phyloP scores from a whole-genome alignment of 2,329 filamentous ascomycete genomes.

The Talaromyces sp. region DNA sequence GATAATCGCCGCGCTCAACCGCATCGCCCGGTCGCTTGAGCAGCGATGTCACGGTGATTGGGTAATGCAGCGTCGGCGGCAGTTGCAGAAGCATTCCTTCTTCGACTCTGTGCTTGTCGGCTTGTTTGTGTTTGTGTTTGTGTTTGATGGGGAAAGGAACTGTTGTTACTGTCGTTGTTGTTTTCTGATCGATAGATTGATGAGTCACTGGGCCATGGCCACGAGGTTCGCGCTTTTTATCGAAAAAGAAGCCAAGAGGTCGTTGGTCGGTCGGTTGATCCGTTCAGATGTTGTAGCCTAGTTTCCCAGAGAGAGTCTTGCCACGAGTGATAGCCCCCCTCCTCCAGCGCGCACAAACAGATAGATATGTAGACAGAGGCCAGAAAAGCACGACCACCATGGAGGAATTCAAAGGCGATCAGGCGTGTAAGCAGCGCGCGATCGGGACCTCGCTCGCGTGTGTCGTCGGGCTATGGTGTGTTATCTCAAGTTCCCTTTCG shows the following conservation, averaged over 20 bases:
- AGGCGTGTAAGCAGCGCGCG: neutral
- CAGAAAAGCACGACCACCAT: neutral
- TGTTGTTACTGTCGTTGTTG: too few species aligned
- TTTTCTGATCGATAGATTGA: neutral
- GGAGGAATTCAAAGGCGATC: neutral
- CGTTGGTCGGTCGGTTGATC: neutral
- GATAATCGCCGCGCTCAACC: slow-evolving; percentile 68
- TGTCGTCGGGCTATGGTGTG: neutral
- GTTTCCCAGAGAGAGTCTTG: neutral
- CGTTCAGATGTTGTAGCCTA: neutral
- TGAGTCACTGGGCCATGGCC: neutral
- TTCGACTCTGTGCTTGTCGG: neutral
- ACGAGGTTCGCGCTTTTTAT: neutral
- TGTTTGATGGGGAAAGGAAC: neutral
- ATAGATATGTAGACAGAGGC: neutral
- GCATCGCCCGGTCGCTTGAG: slow-evolving; percentile 69
- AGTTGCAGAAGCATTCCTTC: slow-evolving; percentile 43
- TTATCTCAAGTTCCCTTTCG: neutral
- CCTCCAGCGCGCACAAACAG: neutral
- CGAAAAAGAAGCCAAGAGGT: neutral
- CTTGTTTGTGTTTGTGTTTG: neutral
- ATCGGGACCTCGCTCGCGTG: neutral
- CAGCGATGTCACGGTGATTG: slow-evolving; percentile 84
- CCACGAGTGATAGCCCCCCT: neutral
- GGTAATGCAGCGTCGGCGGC: slow-evolving; percentile 68